Percentiles rank a stretch among this genome's conserved stretches.
These are phyloP conservation scores for Scleromitrula shiraiana DNA, from an alignment of 2,329 filamentous ascomycete species.

Conservation along the genomic window DNA sequence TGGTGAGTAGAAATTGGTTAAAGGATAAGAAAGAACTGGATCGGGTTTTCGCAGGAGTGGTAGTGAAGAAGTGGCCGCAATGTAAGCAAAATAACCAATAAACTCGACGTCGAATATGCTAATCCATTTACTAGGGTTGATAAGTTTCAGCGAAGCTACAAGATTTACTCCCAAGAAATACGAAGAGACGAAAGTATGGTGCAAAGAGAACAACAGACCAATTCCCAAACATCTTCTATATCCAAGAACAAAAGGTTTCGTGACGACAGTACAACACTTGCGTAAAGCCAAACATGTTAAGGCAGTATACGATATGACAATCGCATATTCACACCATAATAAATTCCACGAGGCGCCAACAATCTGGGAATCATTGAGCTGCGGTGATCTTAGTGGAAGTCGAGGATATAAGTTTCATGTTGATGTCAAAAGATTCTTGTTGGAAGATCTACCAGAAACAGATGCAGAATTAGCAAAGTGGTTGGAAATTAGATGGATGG, in stretches of 20 bases:
- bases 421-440: slow-evolving; percentile 39
- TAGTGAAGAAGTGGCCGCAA: slow-evolving; percentile 44
- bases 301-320: slow-evolving; percentile 48
- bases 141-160: slow-evolving; percentile 58
- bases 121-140: slow-evolving; percentile 42
- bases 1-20: slow-evolving; percentile 53
- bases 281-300: slow-evolving; percentile 42
- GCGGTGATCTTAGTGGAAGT: slow-evolving; percentile 33
- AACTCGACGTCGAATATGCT: slow-evolving; percentile 2
- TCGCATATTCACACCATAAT: slow-evolving; percentile 41
- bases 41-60: slow-evolving; percentile 47
- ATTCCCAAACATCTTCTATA: slow-evolving; percentile 51
- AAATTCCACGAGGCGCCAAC: slow-evolving; percentile 40
- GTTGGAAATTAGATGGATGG: slow-evolving; percentile 45
- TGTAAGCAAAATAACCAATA: slow-evolving; percentile 38
- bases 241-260: slow-evolving; percentile 53
- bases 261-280: slow-evolving; percentile 49
- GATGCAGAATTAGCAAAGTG: slow-evolving; percentile 43
- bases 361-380: slow-evolving; percentile 46
- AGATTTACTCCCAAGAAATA: slow-evolving; percentile 48
- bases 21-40: slow-evolving; percentile 48
- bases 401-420: slow-evolving; percentile 42
- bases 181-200: slow-evolving; percentile 43
- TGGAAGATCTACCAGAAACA: slow-evolving; percentile 40
- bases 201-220: slow-evolving; percentile 39